phyloP scores from a whole-genome alignment of 1,139 yeast species.

The Magnusiomyces suaveolens region DNA sequence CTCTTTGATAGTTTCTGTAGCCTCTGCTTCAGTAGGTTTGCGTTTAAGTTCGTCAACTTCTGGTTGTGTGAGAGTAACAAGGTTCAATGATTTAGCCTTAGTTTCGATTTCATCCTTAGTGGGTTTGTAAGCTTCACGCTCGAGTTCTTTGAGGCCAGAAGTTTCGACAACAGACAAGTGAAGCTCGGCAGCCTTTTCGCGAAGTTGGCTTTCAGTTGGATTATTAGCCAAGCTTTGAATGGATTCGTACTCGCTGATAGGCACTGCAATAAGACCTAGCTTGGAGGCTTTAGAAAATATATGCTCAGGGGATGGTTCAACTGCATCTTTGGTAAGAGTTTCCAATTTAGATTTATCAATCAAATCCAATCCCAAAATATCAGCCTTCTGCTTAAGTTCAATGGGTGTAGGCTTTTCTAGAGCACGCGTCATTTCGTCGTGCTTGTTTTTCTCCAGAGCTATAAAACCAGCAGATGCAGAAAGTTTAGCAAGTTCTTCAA shows the following conservation, averaged over 20 bases:
- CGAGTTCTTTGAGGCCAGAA: slow-evolving; percentile 13
- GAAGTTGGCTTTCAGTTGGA: slow-evolving; percentile 24
- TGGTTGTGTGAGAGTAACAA: slow-evolving; percentile 13
- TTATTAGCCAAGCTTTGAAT: slow-evolving; percentile 21
- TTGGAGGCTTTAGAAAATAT: slow-evolving; percentile 17
- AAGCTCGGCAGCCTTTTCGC: slow-evolving; percentile 10
- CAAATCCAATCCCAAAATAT: slow-evolving; percentile 13
- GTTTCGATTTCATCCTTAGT: slow-evolving; percentile 29
- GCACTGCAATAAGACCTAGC: slow-evolving; percentile 36
- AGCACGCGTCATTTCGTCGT: slow-evolving; percentile 10
- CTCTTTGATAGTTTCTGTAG: slow-evolving; percentile 8
- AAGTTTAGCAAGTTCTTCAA: slow-evolving; percentile 25
- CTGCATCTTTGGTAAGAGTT: slow-evolving; percentile 14
- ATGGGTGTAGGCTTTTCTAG: slow-evolving; percentile 12
- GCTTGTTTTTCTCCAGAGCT: slow-evolving; percentile 6
- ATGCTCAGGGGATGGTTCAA: slow-evolving; percentile 9
- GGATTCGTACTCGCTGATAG: slow-evolving; percentile 26
- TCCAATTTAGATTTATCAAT: slow-evolving; percentile 7
- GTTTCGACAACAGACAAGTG: slow-evolving; percentile 6
- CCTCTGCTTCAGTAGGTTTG: slow-evolving; percentile 15
- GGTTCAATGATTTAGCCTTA: slow-evolving; percentile 34
- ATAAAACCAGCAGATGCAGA: slow-evolving; percentile 8
- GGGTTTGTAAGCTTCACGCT: slow-evolving; percentile 19
- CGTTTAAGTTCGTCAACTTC: slow-evolving; percentile 18
- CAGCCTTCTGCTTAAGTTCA: slow-evolving; percentile 14